A percentile compares a stretch with the other conserved stretches of the same genome.
Conservation (phyloP, 768 basidiomycete genomes). For the Termitomyces sp. region DNA sequence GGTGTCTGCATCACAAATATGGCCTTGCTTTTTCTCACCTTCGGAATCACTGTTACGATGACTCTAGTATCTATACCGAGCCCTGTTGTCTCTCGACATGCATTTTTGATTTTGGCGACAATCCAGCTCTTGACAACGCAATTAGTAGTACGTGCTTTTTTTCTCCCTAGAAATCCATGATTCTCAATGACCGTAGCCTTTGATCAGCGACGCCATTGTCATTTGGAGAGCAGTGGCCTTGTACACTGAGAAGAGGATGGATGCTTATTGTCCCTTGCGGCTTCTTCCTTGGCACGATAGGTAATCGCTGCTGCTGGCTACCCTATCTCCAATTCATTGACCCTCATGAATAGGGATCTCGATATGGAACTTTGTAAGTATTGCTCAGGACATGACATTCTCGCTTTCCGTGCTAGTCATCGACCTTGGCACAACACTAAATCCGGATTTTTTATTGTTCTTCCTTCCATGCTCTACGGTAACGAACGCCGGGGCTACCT, state of each 20-base stretch:
- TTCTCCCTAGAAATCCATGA: not conserved
- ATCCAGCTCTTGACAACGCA: not conserved
- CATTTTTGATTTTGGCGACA: not conserved
- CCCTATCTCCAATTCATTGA: not conserved
- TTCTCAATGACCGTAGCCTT: not conserved
- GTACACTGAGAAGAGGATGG: not conserved
- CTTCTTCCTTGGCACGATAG: not conserved
- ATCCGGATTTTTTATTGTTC: not conserved
- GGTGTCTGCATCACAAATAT: not conserved
- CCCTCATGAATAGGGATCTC: not conserved
- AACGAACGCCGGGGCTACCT: not conserved
- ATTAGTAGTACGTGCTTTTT: not conserved
- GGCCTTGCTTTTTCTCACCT: not conserved
- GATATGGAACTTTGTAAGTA: not conserved
- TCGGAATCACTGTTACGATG: not conserved
- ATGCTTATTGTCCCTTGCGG: not conserved
- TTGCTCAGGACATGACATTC: not conserved
- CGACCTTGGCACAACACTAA: not conserved
- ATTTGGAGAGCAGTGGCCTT: constrained; percentile 1
- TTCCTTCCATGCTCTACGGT: not conserved
- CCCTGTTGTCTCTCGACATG: accelerated
- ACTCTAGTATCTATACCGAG: not conserved
- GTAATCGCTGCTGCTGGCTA: not conserved
- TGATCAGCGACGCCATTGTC: not conserved
- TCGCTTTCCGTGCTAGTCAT: not conserved